Base-by-base conservation (phyloP, 192 early-diverging fungal species). In the Umbelopsis isabellina region DNA sequence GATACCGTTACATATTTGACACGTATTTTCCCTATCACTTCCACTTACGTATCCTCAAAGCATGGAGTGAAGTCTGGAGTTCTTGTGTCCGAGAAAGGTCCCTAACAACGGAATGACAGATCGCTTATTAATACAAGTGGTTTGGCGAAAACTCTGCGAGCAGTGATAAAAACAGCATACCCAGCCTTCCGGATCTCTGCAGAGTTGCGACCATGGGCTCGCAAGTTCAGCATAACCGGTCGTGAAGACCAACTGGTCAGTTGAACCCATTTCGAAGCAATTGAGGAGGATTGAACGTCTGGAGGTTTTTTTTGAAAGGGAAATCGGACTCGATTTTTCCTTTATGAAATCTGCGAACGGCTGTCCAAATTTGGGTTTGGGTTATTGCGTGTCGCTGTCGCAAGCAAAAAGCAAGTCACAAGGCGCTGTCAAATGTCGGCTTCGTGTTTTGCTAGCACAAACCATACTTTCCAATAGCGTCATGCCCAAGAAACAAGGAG, bases 1-100 rank as follows among this genome's bases (percentile, higher is more conserved):
- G 30, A 25, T 21, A 64, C 5, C 1, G 20, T 25, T 30, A 27
- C 30, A 16, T 61, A 13, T 61, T 33, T 30, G 3, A 13, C 2
- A 27, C 15, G 1, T 61, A 0, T 27, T 5, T 27, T 8, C 0
- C 37, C 5, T 46, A 53, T 27, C 47, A 23, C 4, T 41, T 13
- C 18, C 13, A 65, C 82, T 53, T 67, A 78, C 79, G 67, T 51
- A 67, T 82, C 68, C 74, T 86, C 83, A 65, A 85, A 86, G 50
- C 84, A 86, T 21, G 80, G 83, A 13, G 79, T 76, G 30, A 86
- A 79, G 66, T 86, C 84, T 49, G 84, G 73, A 11, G 67, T 16
- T 20, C 84, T 73, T 15, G 44, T 25, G n/a, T 27, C 35, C 25
- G 73, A 76, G 78, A 80, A 84, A 9, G 84, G 84, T 20, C 84